Evolutionary conservation across 2,329 filamentous ascomycete species (phyloP).

Genomic region (Eutypa lata): DNA sequence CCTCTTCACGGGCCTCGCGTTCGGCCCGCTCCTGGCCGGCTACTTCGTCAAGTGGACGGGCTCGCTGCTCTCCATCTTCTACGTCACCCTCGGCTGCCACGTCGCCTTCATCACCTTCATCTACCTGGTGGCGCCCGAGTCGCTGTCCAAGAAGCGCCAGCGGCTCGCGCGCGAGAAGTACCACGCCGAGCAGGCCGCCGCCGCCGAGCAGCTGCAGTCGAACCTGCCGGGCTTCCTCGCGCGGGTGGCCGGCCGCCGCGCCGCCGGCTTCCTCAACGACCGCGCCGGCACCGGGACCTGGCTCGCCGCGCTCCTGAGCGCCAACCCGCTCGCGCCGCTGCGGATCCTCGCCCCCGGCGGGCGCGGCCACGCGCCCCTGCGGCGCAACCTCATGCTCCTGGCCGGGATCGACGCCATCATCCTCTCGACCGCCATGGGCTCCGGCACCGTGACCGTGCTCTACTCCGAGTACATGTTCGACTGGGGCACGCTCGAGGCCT

Average conservation of each 20-base stretch:
- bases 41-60: slow-evolving; percentile 76
- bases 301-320: slow-evolving; percentile 37
- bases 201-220: slow-evolving; percentile 28
- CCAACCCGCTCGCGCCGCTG: slow-evolving; percentile 74
- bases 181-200: slow-evolving; percentile 38
- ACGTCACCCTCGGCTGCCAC: slow-evolving; percentile 72
- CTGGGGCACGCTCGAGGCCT: slow-evolving; percentile 80
- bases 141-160: slow-evolving; percentile 72
- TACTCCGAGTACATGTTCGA: slow-evolving; percentile 78
- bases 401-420: slow-evolving; percentile 78
- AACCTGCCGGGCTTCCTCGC: slow-evolving; percentile 14
- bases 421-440: slow-evolving; percentile 78
- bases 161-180: slow-evolving; percentile 67
- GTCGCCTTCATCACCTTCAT: slow-evolving; percentile 70
- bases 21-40: slow-evolving; percentile 79
- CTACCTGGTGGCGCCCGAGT: slow-evolving; percentile 75
- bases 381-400: slow-evolving; percentile 79
- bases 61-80: slow-evolving; percentile 78
- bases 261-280: slow-evolving; percentile 15
- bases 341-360: slow-evolving; percentile 74
- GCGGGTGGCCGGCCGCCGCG: slow-evolving; percentile 15
- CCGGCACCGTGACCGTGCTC: slow-evolving; percentile 75
- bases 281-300: slow-evolving; percentile 22
- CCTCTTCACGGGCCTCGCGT: slow-evolving; percentile 82
- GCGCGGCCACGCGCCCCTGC: slow-evolving; percentile 58